Evolutionary conservation across 2,329 filamentous ascomycete species (phyloP), one percentile per base, ranked within the genome.

Genomic region (Fusarium bulbicola): DNA sequence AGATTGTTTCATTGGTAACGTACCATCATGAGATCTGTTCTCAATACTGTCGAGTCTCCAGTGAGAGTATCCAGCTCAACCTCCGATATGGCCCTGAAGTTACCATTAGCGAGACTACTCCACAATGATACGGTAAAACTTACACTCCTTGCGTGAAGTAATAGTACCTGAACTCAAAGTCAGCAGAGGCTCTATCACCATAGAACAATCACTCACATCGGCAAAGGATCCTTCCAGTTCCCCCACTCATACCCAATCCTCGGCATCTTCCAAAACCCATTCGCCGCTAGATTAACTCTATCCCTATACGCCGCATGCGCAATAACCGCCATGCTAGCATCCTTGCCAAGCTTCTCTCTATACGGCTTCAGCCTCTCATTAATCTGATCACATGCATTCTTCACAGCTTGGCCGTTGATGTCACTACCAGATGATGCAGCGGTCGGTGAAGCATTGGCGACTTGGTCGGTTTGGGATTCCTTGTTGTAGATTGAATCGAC

Each of bases 191-290:
- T 24, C 7, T 8, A 34, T 34, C 7, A 8, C 32, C 14, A 2
- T 1, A 16, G 32, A 34, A 2, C 7, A 34, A 9, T 34, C 14
- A 59, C 57, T 39, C 28, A 53, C 58, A 60, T 60, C 2, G 97
- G 85, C 93, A 97, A 86, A 93, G 97, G 94, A 97, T 96, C 81
- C 94, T 92, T 21, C 82, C 97, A 97, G 63, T 91, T 90, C 26
- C 92, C 94, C 95, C 95, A 97, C 4, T 91, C 89, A 78, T 97
- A 97, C 7, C 95, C 95, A 73, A 97, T 97, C 72, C 97, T 93
- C 0, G 95, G 95, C 1, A 95, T 97, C 79, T 93, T 94, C 87
- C 97, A 97, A 84, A 95, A 96, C 2, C 95, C 95, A 74, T 97
- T 94, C 6, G 95, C 95, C 32, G 92, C 94, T 16, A 97, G 89